Conservation (phyloP, 139 green algal species). For the Desmodesmus armatus region DNA sequence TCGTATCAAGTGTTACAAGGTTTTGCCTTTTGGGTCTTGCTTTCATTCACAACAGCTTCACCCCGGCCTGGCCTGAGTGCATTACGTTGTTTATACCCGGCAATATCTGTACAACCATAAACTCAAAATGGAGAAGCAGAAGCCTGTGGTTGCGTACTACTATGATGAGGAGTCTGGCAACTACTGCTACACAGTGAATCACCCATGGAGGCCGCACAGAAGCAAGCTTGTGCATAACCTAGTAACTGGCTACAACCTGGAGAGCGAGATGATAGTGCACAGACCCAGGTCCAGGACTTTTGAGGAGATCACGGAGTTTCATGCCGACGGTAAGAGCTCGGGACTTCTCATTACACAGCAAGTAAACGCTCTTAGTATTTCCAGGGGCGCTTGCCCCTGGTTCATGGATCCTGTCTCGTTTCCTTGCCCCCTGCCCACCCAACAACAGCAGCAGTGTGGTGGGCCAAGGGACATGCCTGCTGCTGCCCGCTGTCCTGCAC, state of each 20-base stretch:
- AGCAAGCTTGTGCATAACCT: conserved; percentile 95
- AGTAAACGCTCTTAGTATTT: too few relatives aligned
- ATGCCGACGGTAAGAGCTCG: conserved; percentile 92
- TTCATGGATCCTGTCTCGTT: neutral
- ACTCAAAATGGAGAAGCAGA: conserved; percentile 39
- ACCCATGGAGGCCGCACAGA: conserved; percentile 96
- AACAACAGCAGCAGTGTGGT: neutral
- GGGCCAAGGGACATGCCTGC: neutral
- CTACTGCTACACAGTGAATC: conserved; percentile 69
- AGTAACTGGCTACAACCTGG: conserved; percentile 92
- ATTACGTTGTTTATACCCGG: too few relatives aligned
- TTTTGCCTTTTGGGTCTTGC: too few relatives aligned
- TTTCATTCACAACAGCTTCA: too few relatives aligned
- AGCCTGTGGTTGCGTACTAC: conserved; percentile 85
- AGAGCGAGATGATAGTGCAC: conserved; percentile 86
- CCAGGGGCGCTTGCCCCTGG: too few relatives aligned
- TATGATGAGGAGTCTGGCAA: conserved; percentile 97
- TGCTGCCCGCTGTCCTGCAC: neutral
- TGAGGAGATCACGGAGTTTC: conserved; percentile 90
- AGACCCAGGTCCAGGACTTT: conserved; percentile 68
- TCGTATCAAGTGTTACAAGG: too few relatives aligned
- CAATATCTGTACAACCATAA: too few relatives aligned
- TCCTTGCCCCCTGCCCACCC: neutral
- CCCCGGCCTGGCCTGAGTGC: too few relatives aligned
- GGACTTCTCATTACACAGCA: neutral